Percentiles rank a stretch among this genome's conserved stretches.
Conservation (phyloP, 2,329 filamentous ascomycete species). For the Dendryphion nanum region DNA sequence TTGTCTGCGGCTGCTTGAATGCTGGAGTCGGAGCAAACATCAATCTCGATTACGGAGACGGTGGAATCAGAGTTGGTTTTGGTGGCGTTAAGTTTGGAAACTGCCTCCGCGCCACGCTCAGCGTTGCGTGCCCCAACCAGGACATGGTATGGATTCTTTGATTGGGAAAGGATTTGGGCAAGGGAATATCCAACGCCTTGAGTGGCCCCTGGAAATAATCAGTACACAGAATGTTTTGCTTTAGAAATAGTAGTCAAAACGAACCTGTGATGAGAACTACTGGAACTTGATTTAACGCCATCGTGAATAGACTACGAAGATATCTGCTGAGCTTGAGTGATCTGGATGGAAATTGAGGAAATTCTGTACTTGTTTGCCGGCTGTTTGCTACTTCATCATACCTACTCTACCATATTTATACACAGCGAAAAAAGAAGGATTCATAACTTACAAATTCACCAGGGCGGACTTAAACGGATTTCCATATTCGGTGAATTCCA, state of each 20-base stretch:
- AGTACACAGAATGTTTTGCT: neutral
- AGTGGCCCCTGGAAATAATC: conserved; percentile 14
- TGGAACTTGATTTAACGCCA: neutral
- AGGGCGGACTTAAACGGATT: no score
- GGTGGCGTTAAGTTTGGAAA: conserved; percentile 4
- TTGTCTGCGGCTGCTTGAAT: neutral
- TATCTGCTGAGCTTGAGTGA: no score
- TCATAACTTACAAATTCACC: no score
- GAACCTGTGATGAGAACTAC: conserved; percentile 9
- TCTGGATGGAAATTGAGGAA: no score
- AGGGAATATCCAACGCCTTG: conserved; percentile 16
- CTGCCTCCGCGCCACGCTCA: conserved; percentile 10
- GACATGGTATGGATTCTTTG: conserved; percentile 13
- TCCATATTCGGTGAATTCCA: no score
- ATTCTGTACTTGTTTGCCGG: no score
- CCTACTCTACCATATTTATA: no score
- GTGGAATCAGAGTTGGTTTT: conserved; percentile 8
- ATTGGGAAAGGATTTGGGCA: conserved; percentile 13
- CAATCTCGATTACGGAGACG: conserved; percentile 22
- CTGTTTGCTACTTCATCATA: no score
- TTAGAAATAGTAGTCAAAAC: neutral
- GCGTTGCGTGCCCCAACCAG: conserved; percentile 14
- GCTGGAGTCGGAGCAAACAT: neutral
- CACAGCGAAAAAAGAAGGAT: no score
- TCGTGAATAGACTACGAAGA: neutral